Percentiles rank a stretch among this genome's conserved stretches.
Conservation (phyloP, 345 rosid species). For the Acer negundo region DNA sequence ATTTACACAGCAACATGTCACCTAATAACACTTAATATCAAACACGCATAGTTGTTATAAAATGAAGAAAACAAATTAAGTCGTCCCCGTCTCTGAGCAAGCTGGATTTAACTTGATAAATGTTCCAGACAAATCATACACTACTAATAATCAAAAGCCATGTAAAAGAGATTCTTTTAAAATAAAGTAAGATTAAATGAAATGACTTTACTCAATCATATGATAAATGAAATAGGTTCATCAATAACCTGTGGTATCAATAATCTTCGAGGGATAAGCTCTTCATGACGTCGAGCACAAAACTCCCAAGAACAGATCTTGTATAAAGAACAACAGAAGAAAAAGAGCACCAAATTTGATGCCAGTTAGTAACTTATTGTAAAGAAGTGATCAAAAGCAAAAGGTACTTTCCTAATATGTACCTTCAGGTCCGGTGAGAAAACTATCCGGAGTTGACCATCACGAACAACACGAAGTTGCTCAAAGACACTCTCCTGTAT, state of each 20-base stretch:
- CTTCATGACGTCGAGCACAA: conserved; percentile 98
- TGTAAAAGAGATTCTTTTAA: background rate
- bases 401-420: background rate
- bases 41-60: background rate
- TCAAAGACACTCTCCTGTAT: conserved; percentile 99
- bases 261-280: conserved; percentile 90
- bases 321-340: conserved; percentile 11
- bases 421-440: conserved; percentile 97
- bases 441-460: conserved; percentile 92
- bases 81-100: background rate
- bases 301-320: conserved; percentile 99
- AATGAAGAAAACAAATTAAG: background rate
- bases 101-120: background rate
- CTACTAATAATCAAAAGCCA: background rate
- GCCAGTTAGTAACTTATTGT: background rate
- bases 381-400: background rate
- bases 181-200: background rate
- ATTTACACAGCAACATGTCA: background rate
- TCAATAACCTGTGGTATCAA: conserved; percentile 82
- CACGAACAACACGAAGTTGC: conserved; percentile 98
- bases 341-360: background rate
- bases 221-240: conserved; percentile 5
- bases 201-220: background rate
- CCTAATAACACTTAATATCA: background rate
- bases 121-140: background rate